Base-by-base conservation (phyloP, 2,329 filamentous ascomycete genomes). In the Aspergillus sp. region DNA sequence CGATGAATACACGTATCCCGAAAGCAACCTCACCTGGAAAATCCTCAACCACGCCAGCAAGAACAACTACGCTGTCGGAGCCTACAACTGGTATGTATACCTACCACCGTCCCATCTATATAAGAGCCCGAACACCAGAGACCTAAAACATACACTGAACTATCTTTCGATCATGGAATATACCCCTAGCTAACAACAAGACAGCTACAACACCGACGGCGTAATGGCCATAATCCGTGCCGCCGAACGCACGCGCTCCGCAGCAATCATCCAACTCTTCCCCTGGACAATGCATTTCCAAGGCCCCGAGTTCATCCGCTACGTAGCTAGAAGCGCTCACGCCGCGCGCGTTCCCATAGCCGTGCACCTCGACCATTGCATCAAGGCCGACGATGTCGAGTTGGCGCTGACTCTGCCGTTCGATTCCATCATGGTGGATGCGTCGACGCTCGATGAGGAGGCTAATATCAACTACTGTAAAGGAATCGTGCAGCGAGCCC, bases 371-470 rank as follows among this genome's bases (percentile, higher is more conserved):
- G 85, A 88, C 75, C 85, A 88, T 84, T 87, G 75, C 81, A 80
- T 32, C 81, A 82, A 12, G 82, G 83, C 60, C 81, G 85, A 52
- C 81, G 61, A 63, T 36, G 58, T 87, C 51, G 80, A 81, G 42
- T 76, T 75, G 5, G 85, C 85, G 1, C 85, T 85, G 5, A 81
- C 82, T 26, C 77, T 81, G 49, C 79, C 74, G 10, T 89, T 90
- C 63, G 87, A 90, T 72, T 84, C 81, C 60, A 89, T 90, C 67
- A 90, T 90, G 87, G 84, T 90, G 0, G 88, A 90, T 72, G 90
- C 90, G 86, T 84, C 80, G 57, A 86, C 89, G 68, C 84, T 87
- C 65, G 85, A 88, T 61, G 85, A 85, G 64, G 85, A 83, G 56
- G 87, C 89, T 72, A 90, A 90, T 71, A 84, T 85, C 5, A 74